Percentiles rank a stretch among this genome's conserved stretches.
Evolutionary conservation across 164 flowering plant genomes (phyloP).

Genomic region (Santalum album): DNA sequence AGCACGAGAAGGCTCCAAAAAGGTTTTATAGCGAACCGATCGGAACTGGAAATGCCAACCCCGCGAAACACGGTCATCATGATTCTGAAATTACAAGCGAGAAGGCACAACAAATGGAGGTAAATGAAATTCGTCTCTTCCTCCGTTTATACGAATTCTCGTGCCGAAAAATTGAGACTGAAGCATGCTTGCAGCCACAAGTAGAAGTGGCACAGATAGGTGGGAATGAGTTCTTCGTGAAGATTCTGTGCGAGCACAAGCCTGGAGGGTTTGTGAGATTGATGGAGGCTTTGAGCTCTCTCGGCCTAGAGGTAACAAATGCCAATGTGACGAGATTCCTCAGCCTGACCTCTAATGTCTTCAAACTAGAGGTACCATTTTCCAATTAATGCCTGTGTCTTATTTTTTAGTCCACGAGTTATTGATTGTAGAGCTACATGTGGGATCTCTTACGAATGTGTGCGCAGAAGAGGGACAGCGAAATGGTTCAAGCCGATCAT

Average conservation of each 20-base stretch:
- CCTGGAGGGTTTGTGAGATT: conserved; percentile 70
- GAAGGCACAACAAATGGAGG: conserved; percentile 82
- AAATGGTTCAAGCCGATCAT: conserved; percentile 64
- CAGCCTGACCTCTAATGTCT: conserved; percentile 56
- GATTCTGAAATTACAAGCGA: conserved; percentile 26
- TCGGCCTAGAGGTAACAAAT: conserved; percentile 75
- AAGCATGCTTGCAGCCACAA: conserved; percentile 35
- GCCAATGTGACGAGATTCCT: conserved; percentile 62
- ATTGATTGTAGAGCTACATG: not conserved
- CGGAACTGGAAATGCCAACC: conserved; percentile 13
- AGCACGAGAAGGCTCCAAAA: conserved; percentile 21
- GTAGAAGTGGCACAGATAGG: conserved; percentile 71
- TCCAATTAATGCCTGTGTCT: not conserved
- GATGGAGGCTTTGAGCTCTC: conserved; percentile 68
- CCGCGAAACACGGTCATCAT: conserved; percentile 17
- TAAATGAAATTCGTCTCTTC: no score
- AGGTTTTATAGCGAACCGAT: conserved; percentile 20
- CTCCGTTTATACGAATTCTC: no score
- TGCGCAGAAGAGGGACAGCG: conserved; percentile 63
- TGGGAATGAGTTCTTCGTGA: conserved; percentile 64
- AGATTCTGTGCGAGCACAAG: conserved; percentile 70
- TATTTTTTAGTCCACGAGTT: not conserved
- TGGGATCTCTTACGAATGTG: not conserved
- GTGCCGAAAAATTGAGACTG: no score
- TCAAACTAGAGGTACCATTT: conserved; percentile 79